These are phyloP conservation scores for Yamadazyma insecticola DNA, from an alignment of 805 yeast species.

Conservation along the genomic window DNA sequence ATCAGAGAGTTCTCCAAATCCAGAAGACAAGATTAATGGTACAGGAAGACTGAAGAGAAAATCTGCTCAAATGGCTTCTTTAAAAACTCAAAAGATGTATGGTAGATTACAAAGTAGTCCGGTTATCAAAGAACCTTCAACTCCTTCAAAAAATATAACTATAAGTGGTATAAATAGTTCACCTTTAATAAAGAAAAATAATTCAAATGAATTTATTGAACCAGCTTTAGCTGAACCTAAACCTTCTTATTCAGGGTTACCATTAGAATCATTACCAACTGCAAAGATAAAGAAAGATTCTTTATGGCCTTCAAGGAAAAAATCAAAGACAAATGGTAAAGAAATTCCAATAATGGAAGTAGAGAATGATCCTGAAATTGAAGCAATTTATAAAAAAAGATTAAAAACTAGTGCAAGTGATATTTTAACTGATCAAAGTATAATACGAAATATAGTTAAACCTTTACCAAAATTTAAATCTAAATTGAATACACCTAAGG, in stretches of 20 bases:
- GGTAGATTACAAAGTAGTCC: slow-evolving; percentile 8
- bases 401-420: slow-evolving; percentile 14
- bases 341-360: slow-evolving; percentile 9
- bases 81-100: slow-evolving; percentile 8
- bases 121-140: slow-evolving; percentile 1
- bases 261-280: slow-evolving; percentile 67
- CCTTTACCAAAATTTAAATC: slow-evolving; percentile 6
- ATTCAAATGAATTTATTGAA: slow-evolving; percentile 42
- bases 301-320: slow-evolving; percentile 41
- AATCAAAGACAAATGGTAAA: slow-evolving; percentile 13
- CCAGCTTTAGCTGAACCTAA: slow-evolving; percentile 52
- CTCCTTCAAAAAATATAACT: not conserved
- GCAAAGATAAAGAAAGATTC: slow-evolving; percentile 53
- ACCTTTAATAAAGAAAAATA: not conserved
- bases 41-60: slow-evolving; percentile 5
- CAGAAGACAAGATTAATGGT: not conserved
- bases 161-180: not conserved
- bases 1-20: not conserved
- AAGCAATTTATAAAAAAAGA: slow-evolving; percentile 7
- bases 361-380: slow-evolving; percentile 10
- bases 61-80: slow-evolving; percentile 10
- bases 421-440: slow-evolving; percentile 13
- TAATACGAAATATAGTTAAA: slow-evolving; percentile 12
- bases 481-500: slow-evolving; percentile 1
- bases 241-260: slow-evolving; percentile 67